phyloP scores from a whole-genome alignment of 164 flowering plant genomes.

The Berberis thunbergii region DNA sequence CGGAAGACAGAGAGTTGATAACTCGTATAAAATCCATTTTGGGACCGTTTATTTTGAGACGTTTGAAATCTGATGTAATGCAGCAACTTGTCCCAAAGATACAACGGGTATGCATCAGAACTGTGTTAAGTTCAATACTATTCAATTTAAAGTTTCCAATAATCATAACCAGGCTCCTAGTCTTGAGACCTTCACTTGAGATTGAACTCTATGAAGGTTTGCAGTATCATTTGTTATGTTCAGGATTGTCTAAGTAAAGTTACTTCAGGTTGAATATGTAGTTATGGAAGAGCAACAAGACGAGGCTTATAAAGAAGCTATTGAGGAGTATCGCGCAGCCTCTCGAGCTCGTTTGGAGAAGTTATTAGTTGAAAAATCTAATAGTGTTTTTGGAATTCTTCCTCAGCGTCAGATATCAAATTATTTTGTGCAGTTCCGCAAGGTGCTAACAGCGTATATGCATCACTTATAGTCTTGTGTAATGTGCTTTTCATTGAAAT shows the following conservation, averaged over 20 bases:
- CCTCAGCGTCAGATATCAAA: conserved; percentile 87
- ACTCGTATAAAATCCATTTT: conserved; percentile 83
- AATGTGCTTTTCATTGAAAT: background rate
- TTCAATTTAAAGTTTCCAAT: no score
- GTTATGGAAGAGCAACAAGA: conserved; percentile 63
- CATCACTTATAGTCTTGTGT: background rate
- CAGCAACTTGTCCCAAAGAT: conserved; percentile 88
- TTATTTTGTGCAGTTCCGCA: conserved; percentile 84
- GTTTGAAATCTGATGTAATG: conserved; percentile 96
- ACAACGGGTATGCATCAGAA: conserved; percentile 44
- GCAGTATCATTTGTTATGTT: background rate
- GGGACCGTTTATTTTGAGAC: conserved; percentile 93
- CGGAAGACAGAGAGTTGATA: conserved; percentile 67
- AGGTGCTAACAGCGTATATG: conserved; percentile 35
- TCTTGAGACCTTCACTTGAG: no score
- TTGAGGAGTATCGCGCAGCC: conserved; percentile 78
- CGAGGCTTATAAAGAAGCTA: conserved; percentile 80
- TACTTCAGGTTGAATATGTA: conserved; percentile 71
- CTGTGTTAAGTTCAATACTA: background rate
- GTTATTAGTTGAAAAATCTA: conserved; percentile 20
- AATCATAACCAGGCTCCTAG: no score
- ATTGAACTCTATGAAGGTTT: background rate
- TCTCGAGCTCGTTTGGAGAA: conserved; percentile 59
- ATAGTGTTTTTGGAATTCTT: conserved; percentile 29
- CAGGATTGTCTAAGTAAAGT: conserved; percentile 8